Evolutionary conservation across 1,284 basidiomycete species (phyloP).

Genomic region (Trichosporon asahii): DNA sequence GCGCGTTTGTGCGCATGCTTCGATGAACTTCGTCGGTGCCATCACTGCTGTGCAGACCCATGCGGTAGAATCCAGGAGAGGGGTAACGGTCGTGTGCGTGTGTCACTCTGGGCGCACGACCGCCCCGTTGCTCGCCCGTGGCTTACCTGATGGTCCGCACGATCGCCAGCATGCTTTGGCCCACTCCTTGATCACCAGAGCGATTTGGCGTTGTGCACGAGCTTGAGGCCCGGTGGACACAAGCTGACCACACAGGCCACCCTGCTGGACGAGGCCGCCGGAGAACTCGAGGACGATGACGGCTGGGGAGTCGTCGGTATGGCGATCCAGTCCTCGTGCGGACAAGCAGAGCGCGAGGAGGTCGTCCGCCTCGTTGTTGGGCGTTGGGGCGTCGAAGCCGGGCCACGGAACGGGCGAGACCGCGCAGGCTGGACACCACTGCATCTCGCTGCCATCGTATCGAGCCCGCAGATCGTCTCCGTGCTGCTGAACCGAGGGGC

Average conservation of each 20-base stretch:
- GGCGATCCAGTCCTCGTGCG: slow-evolving; percentile 72
- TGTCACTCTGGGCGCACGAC: background rate
- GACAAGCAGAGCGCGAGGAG: slow-evolving; percentile 74
- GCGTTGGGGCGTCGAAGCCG: slow-evolving; percentile 60
- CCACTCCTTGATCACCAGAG: background rate
- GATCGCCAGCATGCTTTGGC: background rate
- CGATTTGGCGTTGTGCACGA: background rate
- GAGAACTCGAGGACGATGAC: slow-evolving; percentile 67
- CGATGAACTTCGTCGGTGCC: too few species aligned
- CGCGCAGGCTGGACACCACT: slow-evolving; percentile 89
- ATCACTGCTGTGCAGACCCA: too few species aligned
- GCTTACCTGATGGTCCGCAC: background rate
- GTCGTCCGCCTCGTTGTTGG: slow-evolving; percentile 73
- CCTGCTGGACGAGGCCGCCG: slow-evolving; percentile 37
- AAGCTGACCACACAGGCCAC: slow-evolving; percentile 28
- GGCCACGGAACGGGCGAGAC: slow-evolving; percentile 34
- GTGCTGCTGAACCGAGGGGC: slow-evolving; percentile 89
- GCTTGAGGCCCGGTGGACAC: background rate
- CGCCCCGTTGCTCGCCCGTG: background rate
- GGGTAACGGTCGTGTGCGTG: background rate
- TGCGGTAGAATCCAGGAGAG: background rate
- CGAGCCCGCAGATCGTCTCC: slow-evolving; percentile 85
- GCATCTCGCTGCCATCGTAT: slow-evolving; percentile 85
- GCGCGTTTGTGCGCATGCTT: background rate
- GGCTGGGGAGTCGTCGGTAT: slow-evolving; percentile 72